A percentile compares a stretch with the other conserved stretches of the same genome.
These are phyloP conservation scores for Trapa bicornis DNA, from an alignment of 345 rosid species.

Conservation along the genomic window DNA sequence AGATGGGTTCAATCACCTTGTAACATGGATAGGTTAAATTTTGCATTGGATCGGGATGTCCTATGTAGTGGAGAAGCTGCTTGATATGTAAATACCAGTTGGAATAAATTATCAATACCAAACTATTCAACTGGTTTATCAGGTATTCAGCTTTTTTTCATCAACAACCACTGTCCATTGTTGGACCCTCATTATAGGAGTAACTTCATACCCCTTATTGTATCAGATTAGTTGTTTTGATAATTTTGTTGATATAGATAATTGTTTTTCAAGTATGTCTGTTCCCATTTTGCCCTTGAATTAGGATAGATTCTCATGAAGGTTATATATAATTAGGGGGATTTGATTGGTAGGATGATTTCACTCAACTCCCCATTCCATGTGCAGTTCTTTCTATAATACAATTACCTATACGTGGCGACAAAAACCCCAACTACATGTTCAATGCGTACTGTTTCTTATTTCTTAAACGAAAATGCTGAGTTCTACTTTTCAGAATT, in stretches of 20 bases:
- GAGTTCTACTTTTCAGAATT: constrained; percentile 8
- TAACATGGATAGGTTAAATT: not conserved
- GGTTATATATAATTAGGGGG: not conserved
- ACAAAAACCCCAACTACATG: not conserved
- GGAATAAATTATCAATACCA: constrained; percentile 8
- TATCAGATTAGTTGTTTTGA: no score
- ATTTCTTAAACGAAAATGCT: not conserved
- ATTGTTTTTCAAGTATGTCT: not conserved
- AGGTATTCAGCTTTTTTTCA: constrained; percentile 32
- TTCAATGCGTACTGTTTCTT: not conserved
- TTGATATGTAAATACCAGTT: not conserved
- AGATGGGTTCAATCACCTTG: not conserved
- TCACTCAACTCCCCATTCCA: not conserved
- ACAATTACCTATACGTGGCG: not conserved
- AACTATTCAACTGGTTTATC: constrained; percentile 4
- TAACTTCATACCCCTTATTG: not conserved
- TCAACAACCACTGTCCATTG: not conserved
- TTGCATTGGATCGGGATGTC: not conserved
- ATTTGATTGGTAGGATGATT: not conserved
- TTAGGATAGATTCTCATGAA: not conserved
- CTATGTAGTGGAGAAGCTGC: not conserved
- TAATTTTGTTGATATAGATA: not conserved
- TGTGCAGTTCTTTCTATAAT: not conserved
- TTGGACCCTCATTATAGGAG: not conserved
- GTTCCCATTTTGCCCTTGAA: not conserved